These are phyloP conservation scores for Trichoderma semiorbis DNA, from an alignment of 2,329 filamentous ascomycete species.

Conservation along the genomic window DNA sequence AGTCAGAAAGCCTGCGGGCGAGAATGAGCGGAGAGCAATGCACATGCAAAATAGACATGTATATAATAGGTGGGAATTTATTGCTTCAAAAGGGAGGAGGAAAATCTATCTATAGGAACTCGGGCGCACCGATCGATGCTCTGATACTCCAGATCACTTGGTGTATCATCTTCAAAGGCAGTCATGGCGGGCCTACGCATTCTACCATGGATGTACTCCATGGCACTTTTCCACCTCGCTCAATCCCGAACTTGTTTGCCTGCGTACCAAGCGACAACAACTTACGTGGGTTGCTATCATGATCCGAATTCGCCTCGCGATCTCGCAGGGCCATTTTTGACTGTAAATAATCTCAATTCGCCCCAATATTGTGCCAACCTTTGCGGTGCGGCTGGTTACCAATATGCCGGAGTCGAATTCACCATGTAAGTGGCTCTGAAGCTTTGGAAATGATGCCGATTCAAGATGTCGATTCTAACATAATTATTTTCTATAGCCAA, in stretches of 20 bases:
- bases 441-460: background rate
- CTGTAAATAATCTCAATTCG: conserved; percentile 16
- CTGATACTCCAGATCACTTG: background rate
- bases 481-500: background rate
- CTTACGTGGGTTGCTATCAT: conserved; percentile 18
- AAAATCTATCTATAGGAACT: background rate
- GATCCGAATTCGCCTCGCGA: conserved; percentile 19
- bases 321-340: conserved; percentile 17
- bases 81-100: background rate
- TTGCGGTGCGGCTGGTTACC: conserved; percentile 21
- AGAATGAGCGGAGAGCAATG: background rate
- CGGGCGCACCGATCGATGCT: background rate
- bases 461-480: background rate
- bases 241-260: conserved; percentile 17
- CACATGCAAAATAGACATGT: background rate
- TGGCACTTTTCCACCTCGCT: conserved; percentile 13
- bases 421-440: conserved; percentile 9
- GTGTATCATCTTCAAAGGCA: background rate
- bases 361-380: conserved; percentile 22
- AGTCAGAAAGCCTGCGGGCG: background rate
- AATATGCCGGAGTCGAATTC: conserved; percentile 18
- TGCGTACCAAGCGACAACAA: conserved; percentile 13
- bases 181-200: conserved; percentile 5
- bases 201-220: conserved; percentile 11
- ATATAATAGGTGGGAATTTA: background rate